A percentile compares a stretch with the other conserved stretches of the same genome.
These are phyloP conservation scores for Lasiosphaeria ovina DNA, from an alignment of 495 filamentous ascomycete genomes.

Conservation along the genomic window DNA sequence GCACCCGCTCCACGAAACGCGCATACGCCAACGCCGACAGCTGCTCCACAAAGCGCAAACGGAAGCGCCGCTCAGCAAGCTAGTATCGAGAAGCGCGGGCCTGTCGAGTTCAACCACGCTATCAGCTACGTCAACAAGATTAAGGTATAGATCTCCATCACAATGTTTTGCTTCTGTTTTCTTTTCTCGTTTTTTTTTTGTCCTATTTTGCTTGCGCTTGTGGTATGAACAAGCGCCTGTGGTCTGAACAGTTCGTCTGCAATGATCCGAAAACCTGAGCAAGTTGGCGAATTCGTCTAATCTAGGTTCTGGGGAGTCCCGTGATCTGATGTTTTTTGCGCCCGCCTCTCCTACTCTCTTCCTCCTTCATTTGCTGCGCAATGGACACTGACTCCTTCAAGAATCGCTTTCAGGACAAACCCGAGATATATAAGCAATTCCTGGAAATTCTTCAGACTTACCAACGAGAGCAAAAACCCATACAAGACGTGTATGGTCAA, in stretches of 20 bases:
- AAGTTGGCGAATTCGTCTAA: background rate
- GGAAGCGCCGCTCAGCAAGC: conserved; percentile 48
- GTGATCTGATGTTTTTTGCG: conserved; percentile 18
- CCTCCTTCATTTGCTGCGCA: conserved; percentile 10
- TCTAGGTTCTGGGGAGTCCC: conserved; percentile 10
- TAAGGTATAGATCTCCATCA: conserved; percentile 58
- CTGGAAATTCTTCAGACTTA: conserved; percentile 98
- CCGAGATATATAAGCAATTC: conserved; percentile 99
- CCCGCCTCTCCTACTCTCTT: background rate
- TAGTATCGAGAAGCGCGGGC: conserved; percentile 79
- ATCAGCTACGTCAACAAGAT: conserved; percentile 99
- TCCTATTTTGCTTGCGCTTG: too few relatives aligned
- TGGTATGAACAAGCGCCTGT: background rate
- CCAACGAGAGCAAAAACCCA: conserved; percentile 96
- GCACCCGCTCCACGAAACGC: conserved; percentile 42
- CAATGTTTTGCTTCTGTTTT: too few relatives aligned
- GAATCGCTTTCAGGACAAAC: conserved; percentile 94
- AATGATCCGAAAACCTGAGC: background rate
- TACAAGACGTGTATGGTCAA: conserved; percentile 97
- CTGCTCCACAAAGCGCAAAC: conserved; percentile 39
- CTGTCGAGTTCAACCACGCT: conserved; percentile 99
- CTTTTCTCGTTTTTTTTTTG: too few relatives aligned
- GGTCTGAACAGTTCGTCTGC: too few relatives aligned
- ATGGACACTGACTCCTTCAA: conserved; percentile 29
- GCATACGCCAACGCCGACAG: conserved; percentile 51